Evolutionary conservation across 371 early-diverging fungal genomes (phyloP).

Genomic region (Mucor mucedo): DNA sequence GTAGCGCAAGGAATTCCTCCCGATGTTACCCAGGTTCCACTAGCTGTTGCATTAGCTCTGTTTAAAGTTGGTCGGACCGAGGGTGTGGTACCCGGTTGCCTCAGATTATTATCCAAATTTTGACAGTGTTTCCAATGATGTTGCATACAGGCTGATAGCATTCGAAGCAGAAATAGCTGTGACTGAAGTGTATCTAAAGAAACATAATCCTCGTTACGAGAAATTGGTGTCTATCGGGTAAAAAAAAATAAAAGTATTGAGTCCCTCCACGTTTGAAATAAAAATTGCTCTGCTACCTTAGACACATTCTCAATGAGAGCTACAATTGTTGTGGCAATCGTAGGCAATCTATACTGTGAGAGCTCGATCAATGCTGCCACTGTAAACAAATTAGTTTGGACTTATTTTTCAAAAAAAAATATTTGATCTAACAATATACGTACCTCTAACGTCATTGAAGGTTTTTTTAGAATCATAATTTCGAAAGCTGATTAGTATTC

Average conservation of each 20-base stretch:
- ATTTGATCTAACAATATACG: constrained; percentile 18
- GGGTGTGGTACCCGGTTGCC: not conserved
- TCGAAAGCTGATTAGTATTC: not conserved
- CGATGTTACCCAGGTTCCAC: not conserved
- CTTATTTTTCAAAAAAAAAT: constrained; percentile 19
- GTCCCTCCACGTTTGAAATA: not conserved
- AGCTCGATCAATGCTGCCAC: constrained; percentile 61
- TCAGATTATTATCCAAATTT: not conserved
- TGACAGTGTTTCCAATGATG: constrained; percentile 59
- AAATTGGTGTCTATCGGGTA: not conserved
- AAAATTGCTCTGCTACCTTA: constrained; percentile 39
- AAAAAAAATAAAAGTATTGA: not conserved
- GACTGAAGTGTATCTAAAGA: constrained; percentile 61
- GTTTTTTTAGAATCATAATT: constrained; percentile 12
- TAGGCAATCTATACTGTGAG: constrained; percentile 56
- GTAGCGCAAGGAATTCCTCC: constrained; percentile 21
- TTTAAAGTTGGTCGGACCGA: constrained; percentile 6
- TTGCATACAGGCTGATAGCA: constrained; percentile 70
- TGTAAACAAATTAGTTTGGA: constrained; percentile 14
- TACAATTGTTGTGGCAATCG: constrained; percentile 50
- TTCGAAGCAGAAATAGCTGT: constrained; percentile 70
- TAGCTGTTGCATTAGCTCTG: constrained; percentile 1
- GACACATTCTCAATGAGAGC: constrained; percentile 56
- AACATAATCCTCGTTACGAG: constrained; percentile 44
- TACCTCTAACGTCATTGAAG: constrained; percentile 48